These are phyloP conservation scores for Anisodus acutangulus DNA, from an alignment of 257 asterid genomes.

Conservation along the genomic window DNA sequence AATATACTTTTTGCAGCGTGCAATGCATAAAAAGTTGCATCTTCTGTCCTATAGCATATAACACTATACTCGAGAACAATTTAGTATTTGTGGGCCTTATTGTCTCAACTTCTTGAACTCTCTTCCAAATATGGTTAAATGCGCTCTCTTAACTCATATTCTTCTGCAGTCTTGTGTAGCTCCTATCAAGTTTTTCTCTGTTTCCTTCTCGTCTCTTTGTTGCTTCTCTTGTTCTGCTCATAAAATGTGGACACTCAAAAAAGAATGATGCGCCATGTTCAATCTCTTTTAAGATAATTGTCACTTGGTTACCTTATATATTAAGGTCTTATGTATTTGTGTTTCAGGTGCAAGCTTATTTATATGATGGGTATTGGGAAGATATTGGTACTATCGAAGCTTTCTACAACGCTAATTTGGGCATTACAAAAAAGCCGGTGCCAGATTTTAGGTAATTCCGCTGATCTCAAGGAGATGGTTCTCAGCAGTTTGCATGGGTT, in stretches of 20 bases:
- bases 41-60: background rate
- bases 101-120: conserved; percentile 7
- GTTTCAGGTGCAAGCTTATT: conserved; percentile 87
- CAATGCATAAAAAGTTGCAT: background rate
- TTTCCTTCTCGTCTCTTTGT: background rate
- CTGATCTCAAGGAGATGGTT: conserved; percentile 6
- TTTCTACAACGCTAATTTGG: conserved; percentile 92
- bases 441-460: conserved; percentile 82
- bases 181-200: background rate
- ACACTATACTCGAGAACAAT: background rate
- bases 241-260: conserved; percentile 3
- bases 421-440: conserved; percentile 89
- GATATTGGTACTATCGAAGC: conserved; percentile 99
- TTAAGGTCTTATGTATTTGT: background rate
- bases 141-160: background rate
- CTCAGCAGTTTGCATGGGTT: background rate
- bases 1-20: background rate
- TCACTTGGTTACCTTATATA: background rate
- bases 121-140: background rate
- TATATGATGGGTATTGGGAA: conserved; percentile 98
- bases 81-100: background rate
- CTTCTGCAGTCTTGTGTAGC: background rate
- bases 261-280: background rate
- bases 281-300: background rate
- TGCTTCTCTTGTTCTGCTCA: background rate